A percentile compares a stretch with the other conserved stretches of the same genome.
These are phyloP conservation scores for Cladochytrium tenue DNA, from an alignment of 371 early-diverging fungal species.

Conservation along the genomic window DNA sequence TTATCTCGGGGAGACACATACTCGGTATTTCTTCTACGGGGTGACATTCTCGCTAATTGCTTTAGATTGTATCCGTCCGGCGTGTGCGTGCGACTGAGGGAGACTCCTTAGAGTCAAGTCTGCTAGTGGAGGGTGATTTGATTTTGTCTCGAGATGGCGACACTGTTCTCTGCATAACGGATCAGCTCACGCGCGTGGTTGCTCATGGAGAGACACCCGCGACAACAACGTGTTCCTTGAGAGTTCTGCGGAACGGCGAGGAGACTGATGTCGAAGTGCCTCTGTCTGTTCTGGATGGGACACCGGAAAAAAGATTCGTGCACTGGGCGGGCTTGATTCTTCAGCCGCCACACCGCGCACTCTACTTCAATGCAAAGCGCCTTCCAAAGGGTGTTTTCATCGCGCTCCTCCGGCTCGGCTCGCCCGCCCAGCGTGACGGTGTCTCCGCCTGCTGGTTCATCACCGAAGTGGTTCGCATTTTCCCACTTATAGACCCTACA, in stretches of 20 bases:
- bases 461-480: conserved; percentile 32
- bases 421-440: conserved; percentile 27
- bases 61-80: conserved; percentile 27
- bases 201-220: background rate
- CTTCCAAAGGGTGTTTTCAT: conserved; percentile 59
- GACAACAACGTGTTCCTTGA: conserved; percentile 14
- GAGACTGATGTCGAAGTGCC: conserved; percentile 44
- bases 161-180: background rate
- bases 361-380: conserved; percentile 71
- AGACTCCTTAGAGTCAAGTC: conserved; percentile 9
- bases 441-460: conserved; percentile 34
- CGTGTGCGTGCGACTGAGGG: conserved; percentile 22
- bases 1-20: background rate
- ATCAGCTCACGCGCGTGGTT: background rate
- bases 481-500: too few relatives aligned
- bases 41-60: too few relatives aligned
- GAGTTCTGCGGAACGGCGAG: conserved; percentile 66
- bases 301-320: conserved; percentile 55
- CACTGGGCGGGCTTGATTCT: conserved; percentile 79
- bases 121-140: background rate
- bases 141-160: background rate
- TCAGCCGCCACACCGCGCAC: conserved; percentile 73
- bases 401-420: conserved; percentile 26
- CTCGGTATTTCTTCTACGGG: background rate
- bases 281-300: conserved; percentile 44